phyloP scores from a whole-genome alignment of 805 yeast genomes.

The Kuraishia piskuri region DNA sequence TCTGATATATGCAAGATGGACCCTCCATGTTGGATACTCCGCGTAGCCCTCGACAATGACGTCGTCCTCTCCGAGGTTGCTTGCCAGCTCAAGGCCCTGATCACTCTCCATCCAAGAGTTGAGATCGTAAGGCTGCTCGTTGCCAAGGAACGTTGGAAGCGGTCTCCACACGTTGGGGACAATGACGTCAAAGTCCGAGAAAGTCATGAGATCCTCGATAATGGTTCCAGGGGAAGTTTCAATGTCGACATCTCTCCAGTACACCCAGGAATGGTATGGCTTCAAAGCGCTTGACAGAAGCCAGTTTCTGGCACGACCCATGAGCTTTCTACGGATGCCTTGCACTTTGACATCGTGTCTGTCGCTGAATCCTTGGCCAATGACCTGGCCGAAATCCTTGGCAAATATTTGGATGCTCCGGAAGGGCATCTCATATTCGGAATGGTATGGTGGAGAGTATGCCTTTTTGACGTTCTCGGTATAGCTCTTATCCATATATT shows the following conservation, averaged over 20 bases:
- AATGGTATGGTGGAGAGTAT: constrained; percentile 59
- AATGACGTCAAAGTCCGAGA: constrained; percentile 52
- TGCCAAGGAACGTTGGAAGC: constrained; percentile 81
- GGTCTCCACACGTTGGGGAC: constrained; percentile 97
- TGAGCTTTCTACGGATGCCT: constrained; percentile 73
- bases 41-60: constrained; percentile 87
- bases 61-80: constrained; percentile 63
- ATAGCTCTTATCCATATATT: constrained; percentile 60
- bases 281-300: constrained; percentile 61
- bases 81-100: constrained; percentile 62
- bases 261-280: constrained; percentile 86
- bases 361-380: constrained; percentile 80
- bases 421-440: constrained; percentile 58
- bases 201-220: constrained; percentile 64
- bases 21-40: constrained; percentile 81
- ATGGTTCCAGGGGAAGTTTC: constrained; percentile 77
- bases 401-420: constrained; percentile 72
- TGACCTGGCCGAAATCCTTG: constrained; percentile 75
- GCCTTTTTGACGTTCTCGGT: constrained; percentile 47
- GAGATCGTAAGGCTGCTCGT: constrained; percentile 91
- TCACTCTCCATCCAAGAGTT: constrained; percentile 94
- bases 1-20: constrained; percentile 68
- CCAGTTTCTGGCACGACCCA: constrained; percentile 89
- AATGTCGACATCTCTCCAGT: constrained; percentile 85
- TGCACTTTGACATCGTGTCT: constrained; percentile 81